These are phyloP conservation scores for Hippophae tibetana DNA, from an alignment of 306 rosid species.

Conservation along the genomic window DNA sequence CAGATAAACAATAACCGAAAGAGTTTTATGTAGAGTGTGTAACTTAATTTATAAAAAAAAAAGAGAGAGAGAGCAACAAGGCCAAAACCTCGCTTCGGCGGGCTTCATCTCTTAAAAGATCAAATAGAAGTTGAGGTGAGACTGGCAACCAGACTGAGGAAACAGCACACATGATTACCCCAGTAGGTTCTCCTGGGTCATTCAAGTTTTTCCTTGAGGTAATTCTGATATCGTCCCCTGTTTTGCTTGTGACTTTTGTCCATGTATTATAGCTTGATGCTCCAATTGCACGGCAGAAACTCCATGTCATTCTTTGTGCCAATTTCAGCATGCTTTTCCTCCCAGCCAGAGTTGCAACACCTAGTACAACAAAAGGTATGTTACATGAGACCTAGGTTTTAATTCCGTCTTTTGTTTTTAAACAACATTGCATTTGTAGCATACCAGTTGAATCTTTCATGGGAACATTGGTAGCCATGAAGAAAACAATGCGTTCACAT, in stretches of 20 bases:
- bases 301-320: slow-evolving; percentile 84
- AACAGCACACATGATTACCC: slow-evolving; percentile 83
- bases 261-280: slow-evolving; percentile 89
- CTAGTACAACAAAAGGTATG: slow-evolving; percentile 22
- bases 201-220: slow-evolving; percentile 86
- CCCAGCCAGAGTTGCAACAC: slow-evolving; percentile 88
- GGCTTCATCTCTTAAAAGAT: slow-evolving; percentile 75
- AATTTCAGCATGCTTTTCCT: slow-evolving; percentile 85
- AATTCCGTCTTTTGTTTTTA: too few species aligned
- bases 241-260: slow-evolving; percentile 65
- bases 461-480: slow-evolving; percentile 97
- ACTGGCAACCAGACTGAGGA: slow-evolving; percentile 88
- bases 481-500: slow-evolving; percentile 65
- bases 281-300: slow-evolving; percentile 70
- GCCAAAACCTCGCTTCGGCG: slow-evolving; percentile 53
- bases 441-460: slow-evolving; percentile 76
- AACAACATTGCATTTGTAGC: slow-evolving; percentile 5
- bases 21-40: neutral
- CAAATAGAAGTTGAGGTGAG: slow-evolving; percentile 47
- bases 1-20: slow-evolving; percentile 10
- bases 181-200: slow-evolving; percentile 91
- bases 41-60: neutral
- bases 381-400: neutral
- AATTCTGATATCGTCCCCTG: slow-evolving; percentile 84
- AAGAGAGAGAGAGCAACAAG: neutral